Evolutionary conservation across 2,329 filamentous ascomycete genomes (phyloP).

Genomic region (Botrytis cinerea): DNA sequence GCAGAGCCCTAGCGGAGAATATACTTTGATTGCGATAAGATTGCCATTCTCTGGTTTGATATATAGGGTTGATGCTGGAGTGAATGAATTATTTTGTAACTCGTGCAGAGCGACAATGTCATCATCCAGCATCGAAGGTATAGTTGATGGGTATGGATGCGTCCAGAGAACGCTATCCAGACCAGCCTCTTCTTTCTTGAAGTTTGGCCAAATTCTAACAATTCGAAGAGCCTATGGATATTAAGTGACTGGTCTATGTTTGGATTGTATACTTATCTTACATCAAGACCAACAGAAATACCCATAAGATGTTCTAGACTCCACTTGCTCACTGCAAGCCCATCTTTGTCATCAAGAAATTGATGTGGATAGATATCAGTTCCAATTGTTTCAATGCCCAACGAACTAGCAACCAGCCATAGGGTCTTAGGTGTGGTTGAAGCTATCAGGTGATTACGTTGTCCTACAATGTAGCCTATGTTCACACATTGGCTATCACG

Average conservation of each 20-base stretch:
- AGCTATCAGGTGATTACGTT: not conserved
- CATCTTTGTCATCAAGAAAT: not conserved
- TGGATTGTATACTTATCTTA: not conserved
- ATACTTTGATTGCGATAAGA: not conserved
- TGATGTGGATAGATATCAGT: not conserved
- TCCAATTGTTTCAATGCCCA: not conserved
- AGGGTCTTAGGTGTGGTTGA: not conserved
- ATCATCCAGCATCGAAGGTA: not conserved
- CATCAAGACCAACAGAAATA: not conserved
- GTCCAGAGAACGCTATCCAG: not conserved
- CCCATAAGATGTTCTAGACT: not conserved
- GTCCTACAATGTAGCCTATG: too few relatives aligned
- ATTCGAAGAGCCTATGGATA: not conserved
- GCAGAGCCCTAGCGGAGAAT: not conserved
- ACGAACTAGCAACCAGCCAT: not conserved
- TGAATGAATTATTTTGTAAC: not conserved
- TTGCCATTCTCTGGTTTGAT: not conserved
- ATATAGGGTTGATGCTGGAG: not conserved
- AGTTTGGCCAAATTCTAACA: not conserved
- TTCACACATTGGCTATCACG: too few relatives aligned
- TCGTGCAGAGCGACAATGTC: not conserved
- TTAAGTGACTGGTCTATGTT: not conserved
- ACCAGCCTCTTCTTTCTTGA: not conserved
- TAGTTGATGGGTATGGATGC: not conserved
- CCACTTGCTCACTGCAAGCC: not conserved